These are phyloP conservation scores for Penicillium argentinense DNA, from an alignment of 495 filamentous ascomycete genomes.

Conservation along the genomic window DNA sequence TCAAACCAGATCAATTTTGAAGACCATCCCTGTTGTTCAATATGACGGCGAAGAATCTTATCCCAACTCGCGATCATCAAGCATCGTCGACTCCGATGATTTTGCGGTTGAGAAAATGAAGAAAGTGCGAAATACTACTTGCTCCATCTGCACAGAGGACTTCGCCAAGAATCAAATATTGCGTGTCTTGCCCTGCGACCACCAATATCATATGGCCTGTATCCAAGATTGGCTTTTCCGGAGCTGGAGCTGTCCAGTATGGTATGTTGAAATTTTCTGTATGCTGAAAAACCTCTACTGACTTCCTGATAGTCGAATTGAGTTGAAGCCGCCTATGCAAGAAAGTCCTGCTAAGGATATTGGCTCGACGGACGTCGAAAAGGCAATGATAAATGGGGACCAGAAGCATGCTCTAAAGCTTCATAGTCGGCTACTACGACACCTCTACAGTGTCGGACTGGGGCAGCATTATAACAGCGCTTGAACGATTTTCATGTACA, in stretches of 20 bases:
- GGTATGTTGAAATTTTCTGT: not conserved
- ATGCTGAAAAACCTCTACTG: not conserved
- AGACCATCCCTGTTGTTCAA: constrained; percentile 8
- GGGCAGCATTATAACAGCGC: not conserved
- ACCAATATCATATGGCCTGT: constrained; percentile 6
- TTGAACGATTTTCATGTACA: not conserved
- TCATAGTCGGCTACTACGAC: not conserved
- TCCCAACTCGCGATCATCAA: not conserved
- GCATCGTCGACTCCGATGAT: not conserved
- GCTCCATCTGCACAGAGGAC: constrained; percentile 11
- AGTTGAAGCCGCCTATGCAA: not conserved
- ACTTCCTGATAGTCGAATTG: not conserved
- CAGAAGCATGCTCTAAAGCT: not conserved
- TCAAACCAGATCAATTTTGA: constrained; percentile 2
- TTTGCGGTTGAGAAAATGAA: not conserved
- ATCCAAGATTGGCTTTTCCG: constrained; percentile 10
- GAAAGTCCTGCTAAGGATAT: not conserved
- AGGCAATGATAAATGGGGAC: not conserved
- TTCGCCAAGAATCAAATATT: constrained; percentile 7
- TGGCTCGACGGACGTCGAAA: not conserved
- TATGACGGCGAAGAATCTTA: not conserved
- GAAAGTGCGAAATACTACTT: not conserved
- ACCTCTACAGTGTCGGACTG: not conserved
- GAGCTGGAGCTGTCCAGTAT: not conserved
- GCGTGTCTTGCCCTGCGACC: constrained; percentile 7